Base-by-base conservation (phyloP, 2,329 filamentous ascomycete genomes). In the Ophiostoma ips region DNA sequence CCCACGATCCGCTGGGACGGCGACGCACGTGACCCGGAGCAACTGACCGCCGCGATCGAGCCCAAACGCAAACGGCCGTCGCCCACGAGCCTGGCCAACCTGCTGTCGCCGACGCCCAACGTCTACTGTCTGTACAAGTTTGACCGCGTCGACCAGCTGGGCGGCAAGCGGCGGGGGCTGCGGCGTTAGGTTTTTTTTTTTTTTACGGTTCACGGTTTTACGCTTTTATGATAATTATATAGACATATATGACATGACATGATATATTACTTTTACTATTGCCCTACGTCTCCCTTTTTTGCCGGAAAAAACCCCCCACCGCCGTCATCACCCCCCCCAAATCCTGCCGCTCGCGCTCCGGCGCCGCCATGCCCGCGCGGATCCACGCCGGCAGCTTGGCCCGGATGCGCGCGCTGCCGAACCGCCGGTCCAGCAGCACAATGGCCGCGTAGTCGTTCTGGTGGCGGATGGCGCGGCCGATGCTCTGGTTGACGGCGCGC, bases 401-500 rank as follows among this genome's bases (percentile, higher is more conserved):
- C 58, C 77, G 76, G 53, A 96, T 87, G 49, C 84, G 75, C 46
- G 79, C 71, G 28, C 75, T 78, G n/a, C 73, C 76, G 65, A 92
- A 98, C 48, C 92, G 72, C 55, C 76, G 72, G 65, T 98, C 92
- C 33, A 92, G 70, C 61, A 98, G 74, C 51, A 95, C 67, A 55
- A 98, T 95, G 15, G 84, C 81, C 5, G 92, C 92, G 66, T 94
- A 96, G 66, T 98, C 92, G 21, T 77, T 79, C 50, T 75, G 76
- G 62, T 98, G 92, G 44, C 92, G 73, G 58, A 98, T 95, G 1
- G 88, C 92, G 52, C 92, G 73, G 1, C 92, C 92, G 57, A 98
- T 89, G 61, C 87, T 92, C 69, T 98, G 92, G 63, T 98, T 98
- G 5, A 98, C 92, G 5, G 89, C 87, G 36, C 92, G 76, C 89